phyloP scores from a whole-genome alignment of 805 yeast genomes.

The Cyberlindnera mycetangii region DNA sequence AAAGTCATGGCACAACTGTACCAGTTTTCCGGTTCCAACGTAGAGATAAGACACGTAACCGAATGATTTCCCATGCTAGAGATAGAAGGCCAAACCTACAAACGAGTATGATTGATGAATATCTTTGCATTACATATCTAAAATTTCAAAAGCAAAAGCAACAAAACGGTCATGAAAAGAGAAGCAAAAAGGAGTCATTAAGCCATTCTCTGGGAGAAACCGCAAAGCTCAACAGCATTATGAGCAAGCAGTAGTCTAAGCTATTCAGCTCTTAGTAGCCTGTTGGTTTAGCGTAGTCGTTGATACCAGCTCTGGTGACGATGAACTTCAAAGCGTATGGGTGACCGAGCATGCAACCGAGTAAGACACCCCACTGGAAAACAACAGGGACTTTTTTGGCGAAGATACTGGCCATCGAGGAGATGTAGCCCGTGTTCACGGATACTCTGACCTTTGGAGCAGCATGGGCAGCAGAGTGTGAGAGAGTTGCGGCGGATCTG shows the following conservation, averaged over 20 bases:
- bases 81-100: too few relatives aligned
- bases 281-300: conserved; percentile 9
- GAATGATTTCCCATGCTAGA: too few relatives aligned
- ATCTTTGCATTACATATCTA: background rate
- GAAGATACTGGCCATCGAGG: conserved; percentile 14
- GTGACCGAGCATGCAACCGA: conserved; percentile 23
- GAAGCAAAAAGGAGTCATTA: background rate
- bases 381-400: conserved; percentile 21
- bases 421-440: conserved; percentile 17
- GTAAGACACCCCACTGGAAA: conserved; percentile 23
- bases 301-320: conserved; percentile 8
- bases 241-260: too few relatives aligned
- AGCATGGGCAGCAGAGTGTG: conserved; percentile 19
- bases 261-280: conserved; percentile 1
- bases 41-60: too few relatives aligned
- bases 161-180: background rate
- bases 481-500: conserved; percentile 27
- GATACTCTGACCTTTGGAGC: conserved; percentile 22
- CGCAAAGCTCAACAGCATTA: background rate
- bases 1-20: too few relatives aligned
- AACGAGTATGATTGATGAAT: background rate
- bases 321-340: conserved; percentile 20
- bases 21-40: too few relatives aligned
- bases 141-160: background rate
- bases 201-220: background rate